Base-by-base conservation (phyloP, 176 grass and related monocot genomes). In the Paspalum notatum region DNA sequence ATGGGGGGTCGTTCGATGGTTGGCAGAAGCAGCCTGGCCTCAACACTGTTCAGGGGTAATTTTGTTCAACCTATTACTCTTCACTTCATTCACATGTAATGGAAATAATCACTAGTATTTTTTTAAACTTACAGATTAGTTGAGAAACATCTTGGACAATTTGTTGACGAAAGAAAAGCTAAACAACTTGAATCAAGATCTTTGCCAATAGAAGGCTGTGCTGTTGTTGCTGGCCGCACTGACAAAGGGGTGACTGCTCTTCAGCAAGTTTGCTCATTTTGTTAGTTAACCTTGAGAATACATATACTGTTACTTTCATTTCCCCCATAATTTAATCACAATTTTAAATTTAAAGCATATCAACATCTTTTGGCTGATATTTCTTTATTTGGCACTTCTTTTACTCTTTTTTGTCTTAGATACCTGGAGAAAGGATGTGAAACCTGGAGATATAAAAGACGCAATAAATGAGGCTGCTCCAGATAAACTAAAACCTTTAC, bases 221-320 rank as follows among this genome's bases (percentile, higher is more conserved):
- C 86, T 21, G 0, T 41, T 70, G 95, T 95, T 68, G 90, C 95
- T 87, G 95, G 92, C 53, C 90, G 92, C 63, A 95, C 95, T 42
- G 95, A 98, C 75, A 98, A 98, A 89, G 92, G 95, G 85, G 95
- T 98, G 78, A 93, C 92, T 87, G 88, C 95, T 68, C 86, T 98
- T 87, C 92, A 98, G 83, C 95, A 98, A 93, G 95, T 98, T 94
- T 98, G 95, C 90, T 93, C 95, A 95, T 95, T 98, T 98, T 98
- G 95, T 95, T 76, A 91, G 92, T 98, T 91, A 71, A 79, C 80
- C 75, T 68, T 79, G 46, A 83, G 57, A 83, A 79, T 69, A 74
- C 41, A 73, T 2, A 61, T 58, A 81, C 5, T 79, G n/a, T 27
- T 41, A 42, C 17, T 76, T 47, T 40, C 62, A n/a, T 27, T 12